These are phyloP conservation scores for Amyloporia xantha DNA, from an alignment of 768 basidiomycete genomes.

Conservation along the genomic window DNA sequence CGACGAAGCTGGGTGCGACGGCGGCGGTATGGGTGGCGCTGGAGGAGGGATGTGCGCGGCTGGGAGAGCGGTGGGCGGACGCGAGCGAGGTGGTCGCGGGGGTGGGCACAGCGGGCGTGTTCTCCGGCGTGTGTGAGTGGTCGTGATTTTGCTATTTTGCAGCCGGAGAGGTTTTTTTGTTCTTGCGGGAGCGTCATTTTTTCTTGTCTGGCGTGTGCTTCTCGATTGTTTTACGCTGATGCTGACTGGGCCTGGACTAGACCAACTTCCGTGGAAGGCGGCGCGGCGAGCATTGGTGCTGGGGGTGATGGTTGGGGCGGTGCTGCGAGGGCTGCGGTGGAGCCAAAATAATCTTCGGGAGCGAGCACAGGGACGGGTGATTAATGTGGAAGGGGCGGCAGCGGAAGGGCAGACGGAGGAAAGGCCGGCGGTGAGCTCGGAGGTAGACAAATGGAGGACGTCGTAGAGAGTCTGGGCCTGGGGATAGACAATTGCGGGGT, in stretches of 20 bases:
- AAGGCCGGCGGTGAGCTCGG: not conserved
- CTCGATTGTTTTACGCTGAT: not conserved
- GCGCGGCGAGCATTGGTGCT: constrained; percentile 42
- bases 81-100: constrained; percentile 58
- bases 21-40: constrained; percentile 43
- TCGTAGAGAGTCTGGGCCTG: not conserved
- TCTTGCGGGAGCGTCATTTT: not conserved
- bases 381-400: constrained; percentile 6
- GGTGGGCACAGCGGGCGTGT: constrained; percentile 52
- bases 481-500: not conserved
- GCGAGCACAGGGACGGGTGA: constrained; percentile 19
- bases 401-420: constrained; percentile 2
- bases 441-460: not conserved
- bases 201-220: not conserved
- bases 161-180: not conserved
- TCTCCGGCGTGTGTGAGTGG: constrained; percentile 48
- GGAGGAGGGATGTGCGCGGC: constrained; percentile 37
- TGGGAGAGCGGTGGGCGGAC: constrained; percentile 30
- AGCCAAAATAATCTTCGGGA: constrained; percentile 20
- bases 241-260: constrained; percentile 29
- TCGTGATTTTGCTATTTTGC: not conserved
- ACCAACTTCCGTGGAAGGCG: constrained; percentile 49
- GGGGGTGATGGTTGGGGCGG: constrained; percentile 52
- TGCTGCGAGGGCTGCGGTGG: constrained; percentile 36
- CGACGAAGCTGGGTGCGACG: constrained; percentile 40